phyloP scores from a whole-genome alignment of 73 alveolate species.

The Symbiodinium pilosum region DNA sequence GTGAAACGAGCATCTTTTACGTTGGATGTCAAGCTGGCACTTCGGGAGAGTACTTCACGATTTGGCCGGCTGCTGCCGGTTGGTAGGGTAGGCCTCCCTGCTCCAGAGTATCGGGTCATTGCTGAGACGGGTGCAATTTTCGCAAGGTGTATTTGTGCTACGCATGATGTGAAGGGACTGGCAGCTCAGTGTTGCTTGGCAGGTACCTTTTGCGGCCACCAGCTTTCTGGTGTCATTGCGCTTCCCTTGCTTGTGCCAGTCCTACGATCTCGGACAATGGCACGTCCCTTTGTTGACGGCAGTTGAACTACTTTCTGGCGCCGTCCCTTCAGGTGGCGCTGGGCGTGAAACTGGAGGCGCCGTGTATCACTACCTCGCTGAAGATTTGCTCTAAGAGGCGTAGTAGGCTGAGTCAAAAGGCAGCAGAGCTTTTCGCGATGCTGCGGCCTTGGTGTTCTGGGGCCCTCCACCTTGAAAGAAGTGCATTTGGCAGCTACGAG shows the following conservation, averaged over 20 bases:
- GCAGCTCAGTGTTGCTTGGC: not conserved
- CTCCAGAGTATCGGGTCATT: not conserved
- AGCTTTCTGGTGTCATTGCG: conserved; percentile 36
- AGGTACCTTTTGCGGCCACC: conserved; percentile 62
- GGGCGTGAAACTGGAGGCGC: conserved; percentile 66
- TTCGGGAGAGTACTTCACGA: too few species aligned
- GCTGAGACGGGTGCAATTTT: not conserved
- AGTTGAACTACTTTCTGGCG: too few species aligned
- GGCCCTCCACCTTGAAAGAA: not conserved
- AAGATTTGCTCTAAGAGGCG: not conserved
- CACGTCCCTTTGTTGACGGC: too few species aligned
- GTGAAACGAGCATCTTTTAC: too few species aligned
- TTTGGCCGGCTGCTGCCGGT: too few species aligned
- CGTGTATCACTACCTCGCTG: too few species aligned
- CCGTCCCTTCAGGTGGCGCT: not conserved
- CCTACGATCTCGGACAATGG: too few species aligned
- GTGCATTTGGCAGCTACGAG: not conserved
- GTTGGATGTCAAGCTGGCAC: too few species aligned
- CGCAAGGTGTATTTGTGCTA: not conserved
- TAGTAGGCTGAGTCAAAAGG: too few species aligned
- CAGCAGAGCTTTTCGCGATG: not conserved
- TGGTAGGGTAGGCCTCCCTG: not conserved
- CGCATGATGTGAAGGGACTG: not conserved
- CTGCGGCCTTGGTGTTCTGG: not conserved
- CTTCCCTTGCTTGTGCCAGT: conserved; percentile 42